Evolutionary conservation across 345 rosid species (phyloP).

Genomic region (Zanthoxylum bungeanum): DNA sequence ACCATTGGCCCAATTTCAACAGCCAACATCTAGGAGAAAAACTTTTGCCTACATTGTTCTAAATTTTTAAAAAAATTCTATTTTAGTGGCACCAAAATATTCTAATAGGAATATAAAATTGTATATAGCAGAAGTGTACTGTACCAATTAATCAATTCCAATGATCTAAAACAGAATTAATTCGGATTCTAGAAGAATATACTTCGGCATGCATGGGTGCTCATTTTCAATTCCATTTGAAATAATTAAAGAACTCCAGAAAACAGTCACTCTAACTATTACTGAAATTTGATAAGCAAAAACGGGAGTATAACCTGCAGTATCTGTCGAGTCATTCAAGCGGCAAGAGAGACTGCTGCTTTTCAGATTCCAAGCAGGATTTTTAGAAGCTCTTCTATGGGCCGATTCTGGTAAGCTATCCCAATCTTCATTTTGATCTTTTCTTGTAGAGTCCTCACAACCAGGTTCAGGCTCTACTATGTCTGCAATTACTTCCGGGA

Average conservation of each 20-base stretch:
- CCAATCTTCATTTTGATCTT: not conserved
- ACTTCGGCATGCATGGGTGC: not conserved
- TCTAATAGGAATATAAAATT: not conserved
- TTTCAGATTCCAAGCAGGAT: not conserved
- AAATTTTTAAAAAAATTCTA: not conserved
- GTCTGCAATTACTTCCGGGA: conserved; percentile 46
- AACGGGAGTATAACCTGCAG: conserved; percentile 12
- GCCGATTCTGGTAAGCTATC: not conserved
- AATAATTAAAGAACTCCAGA: not conserved
- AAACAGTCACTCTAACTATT: not conserved
- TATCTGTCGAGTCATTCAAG: conserved; percentile 8
- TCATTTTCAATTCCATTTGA: not conserved
- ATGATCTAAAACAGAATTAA: not conserved
- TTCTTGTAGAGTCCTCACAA: not conserved
- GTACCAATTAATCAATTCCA: not conserved
- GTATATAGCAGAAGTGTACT: no score
- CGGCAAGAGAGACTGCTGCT: not conserved
- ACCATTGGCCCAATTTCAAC: no score
- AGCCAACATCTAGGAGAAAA: not conserved
- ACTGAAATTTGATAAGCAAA: not conserved
- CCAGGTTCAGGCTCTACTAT: conserved; percentile 11
- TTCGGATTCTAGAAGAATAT: not conserved
- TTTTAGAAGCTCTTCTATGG: not conserved
- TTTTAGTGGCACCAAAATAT: not conserved
- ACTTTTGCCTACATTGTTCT: not conserved